A percentile compares a stretch with the other conserved stretches of the same genome.
Evolutionary conservation across 169 alveolate species (phyloP).

Genomic region (Amoebophrya sp.): DNA sequence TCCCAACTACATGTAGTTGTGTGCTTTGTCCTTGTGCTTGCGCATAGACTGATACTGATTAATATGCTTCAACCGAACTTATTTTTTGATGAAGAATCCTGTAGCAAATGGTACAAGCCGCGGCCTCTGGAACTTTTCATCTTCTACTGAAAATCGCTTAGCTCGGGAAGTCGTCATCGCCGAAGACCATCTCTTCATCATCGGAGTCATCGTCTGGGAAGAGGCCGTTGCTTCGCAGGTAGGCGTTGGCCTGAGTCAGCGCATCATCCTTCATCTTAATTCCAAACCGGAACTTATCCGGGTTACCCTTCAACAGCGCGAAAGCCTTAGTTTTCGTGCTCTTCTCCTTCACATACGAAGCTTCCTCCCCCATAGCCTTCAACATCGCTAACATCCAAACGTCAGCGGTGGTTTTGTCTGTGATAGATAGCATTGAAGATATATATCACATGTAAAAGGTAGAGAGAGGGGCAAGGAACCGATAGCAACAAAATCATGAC

Average conservation of each 20-base stretch:
- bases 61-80: too few species aligned
- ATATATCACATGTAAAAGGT: too few species aligned
- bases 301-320: slow-evolving; percentile 25
- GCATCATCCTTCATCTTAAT: background rate
- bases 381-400: background rate
- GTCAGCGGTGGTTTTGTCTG: slow-evolving; percentile 7
- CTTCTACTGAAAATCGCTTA: background rate
- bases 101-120: too few species aligned
- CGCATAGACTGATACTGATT: too few species aligned
- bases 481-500: too few species aligned
- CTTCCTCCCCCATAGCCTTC: background rate
- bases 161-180: background rate
- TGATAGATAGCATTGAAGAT: too few species aligned
- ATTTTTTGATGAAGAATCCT: too few species aligned
- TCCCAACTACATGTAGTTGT: too few species aligned
- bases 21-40: too few species aligned
- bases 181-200: slow-evolving; percentile 16
- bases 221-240: background rate
- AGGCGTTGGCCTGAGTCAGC: background rate
- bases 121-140: background rate
- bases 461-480: too few species aligned
- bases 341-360: background rate
- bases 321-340: background rate
- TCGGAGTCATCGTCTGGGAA: background rate
- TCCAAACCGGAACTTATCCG: background rate